phyloP scores from a whole-genome alignment of 2,329 filamentous ascomycete genomes.

The Botrytis cinerea region DNA sequence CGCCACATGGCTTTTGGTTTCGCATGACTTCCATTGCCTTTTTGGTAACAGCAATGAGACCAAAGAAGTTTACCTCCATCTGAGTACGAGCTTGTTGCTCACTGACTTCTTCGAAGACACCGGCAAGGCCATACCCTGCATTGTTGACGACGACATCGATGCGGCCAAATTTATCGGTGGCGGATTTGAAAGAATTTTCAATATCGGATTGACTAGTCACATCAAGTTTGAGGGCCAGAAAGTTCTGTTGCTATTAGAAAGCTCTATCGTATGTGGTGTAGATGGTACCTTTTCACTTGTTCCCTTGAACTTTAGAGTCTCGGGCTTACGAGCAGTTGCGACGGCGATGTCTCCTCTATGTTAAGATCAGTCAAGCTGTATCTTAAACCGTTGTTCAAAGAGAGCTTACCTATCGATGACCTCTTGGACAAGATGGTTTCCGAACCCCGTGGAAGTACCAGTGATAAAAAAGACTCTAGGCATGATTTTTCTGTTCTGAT shows the following conservation, averaged over 20 bases:
- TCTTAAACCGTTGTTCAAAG: neutral
- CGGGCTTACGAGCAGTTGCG: conserved; percentile 49
- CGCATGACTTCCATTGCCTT: conserved; percentile 45
- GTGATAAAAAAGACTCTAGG: conserved; percentile 51
- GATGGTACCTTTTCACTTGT: conserved; percentile 38
- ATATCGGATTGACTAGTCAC: conserved; percentile 52
- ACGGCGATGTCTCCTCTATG: conserved; percentile 47
- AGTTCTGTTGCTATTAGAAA: conserved; percentile 43
- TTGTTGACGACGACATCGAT: conserved; percentile 64
- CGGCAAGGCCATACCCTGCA: conserved; percentile 57
- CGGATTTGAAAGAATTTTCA: conserved; percentile 43
- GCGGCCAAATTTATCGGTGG: conserved; percentile 52
- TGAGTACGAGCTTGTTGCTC: conserved; percentile 53
- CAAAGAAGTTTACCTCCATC: conserved; percentile 63
- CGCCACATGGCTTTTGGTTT: conserved; percentile 41
- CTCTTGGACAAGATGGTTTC: conserved; percentile 45
- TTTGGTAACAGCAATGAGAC: conserved; percentile 55
- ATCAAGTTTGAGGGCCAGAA: conserved; percentile 53
- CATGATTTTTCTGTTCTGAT: conserved; percentile 25
- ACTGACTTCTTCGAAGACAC: conserved; percentile 54
- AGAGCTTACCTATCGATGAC: conserved; percentile 41
- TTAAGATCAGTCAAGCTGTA: neutral
- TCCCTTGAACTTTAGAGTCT: conserved; percentile 43
- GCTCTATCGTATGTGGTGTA: neutral
- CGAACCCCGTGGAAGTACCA: conserved; percentile 52